Conservation (phyloP, 257 asterid species). For the Primulina eburnea region DNA sequence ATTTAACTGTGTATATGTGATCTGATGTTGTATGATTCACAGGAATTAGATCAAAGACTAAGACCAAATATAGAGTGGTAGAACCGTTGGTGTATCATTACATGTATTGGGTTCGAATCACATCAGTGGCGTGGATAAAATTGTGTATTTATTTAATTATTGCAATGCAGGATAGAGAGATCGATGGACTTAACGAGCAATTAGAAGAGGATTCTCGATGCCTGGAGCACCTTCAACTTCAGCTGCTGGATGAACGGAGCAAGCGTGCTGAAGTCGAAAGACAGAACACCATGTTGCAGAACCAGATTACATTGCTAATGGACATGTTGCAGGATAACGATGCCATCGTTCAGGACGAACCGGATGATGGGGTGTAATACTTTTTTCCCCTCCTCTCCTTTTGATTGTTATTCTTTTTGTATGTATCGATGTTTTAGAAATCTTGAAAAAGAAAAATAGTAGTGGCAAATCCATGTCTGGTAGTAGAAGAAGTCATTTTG, state of each 20-base stretch:
- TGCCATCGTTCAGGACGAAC: constrained; percentile 44
- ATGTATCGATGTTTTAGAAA: neutral
- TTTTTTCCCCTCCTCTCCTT: neutral
- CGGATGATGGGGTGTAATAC: constrained; percentile 22
- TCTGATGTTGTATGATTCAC: neutral
- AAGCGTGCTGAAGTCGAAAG: constrained; percentile 83
- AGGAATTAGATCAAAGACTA: too few relatives aligned
- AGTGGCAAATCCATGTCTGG: neutral
- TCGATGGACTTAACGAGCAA: constrained; percentile 89
- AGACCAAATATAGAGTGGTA: neutral
- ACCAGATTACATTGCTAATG: constrained; percentile 85
- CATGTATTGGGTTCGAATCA: neutral
- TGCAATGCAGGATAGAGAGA: constrained; percentile 84
- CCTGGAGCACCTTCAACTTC: constrained; percentile 86
- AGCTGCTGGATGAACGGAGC: constrained; percentile 90
- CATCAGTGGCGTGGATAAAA: neutral
- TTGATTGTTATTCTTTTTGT: neutral
- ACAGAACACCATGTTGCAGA: constrained; percentile 70
- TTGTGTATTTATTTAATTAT: neutral
- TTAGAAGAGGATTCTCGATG: constrained; percentile 80
- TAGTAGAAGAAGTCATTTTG: neutral
- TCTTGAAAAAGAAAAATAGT: neutral
- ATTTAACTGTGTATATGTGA: neutral
- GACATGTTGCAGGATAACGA: constrained; percentile 85
- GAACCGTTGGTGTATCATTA: neutral